Evolutionary conservation across 2,329 filamentous ascomycete genomes (phyloP).

Genomic region (Arthrobotrys sinensis): DNA sequence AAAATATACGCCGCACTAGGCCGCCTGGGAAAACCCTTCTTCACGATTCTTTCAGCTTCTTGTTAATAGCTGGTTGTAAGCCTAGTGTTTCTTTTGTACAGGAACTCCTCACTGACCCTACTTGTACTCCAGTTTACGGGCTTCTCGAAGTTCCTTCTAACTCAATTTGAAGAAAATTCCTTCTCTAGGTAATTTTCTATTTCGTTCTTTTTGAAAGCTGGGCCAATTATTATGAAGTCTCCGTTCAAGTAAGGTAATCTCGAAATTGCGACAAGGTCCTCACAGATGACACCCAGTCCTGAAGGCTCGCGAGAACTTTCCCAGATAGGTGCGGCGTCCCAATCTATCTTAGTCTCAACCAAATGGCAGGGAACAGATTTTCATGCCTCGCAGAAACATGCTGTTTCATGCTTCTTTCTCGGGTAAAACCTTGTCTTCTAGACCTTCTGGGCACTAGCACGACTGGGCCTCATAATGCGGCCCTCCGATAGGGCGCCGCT

Average conservation of each 20-base stretch:
- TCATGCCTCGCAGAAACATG: constrained; percentile 12
- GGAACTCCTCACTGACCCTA: neutral
- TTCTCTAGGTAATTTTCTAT: constrained; percentile 6
- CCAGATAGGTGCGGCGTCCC: neutral
- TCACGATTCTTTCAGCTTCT: constrained; percentile 6
- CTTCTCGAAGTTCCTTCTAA: neutral
- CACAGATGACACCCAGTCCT: constrained; percentile 3
- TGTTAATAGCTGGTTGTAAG: neutral
- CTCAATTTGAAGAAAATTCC: neutral
- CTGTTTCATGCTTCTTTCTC: constrained; percentile 17
- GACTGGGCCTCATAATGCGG: constrained; percentile 45
- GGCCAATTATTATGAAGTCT: constrained; percentile 4
- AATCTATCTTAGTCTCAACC: neutral
- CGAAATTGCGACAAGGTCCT: neutral
- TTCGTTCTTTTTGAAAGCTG: neutral
- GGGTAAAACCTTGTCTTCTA: constrained; percentile 26
- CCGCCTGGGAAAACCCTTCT: neutral
- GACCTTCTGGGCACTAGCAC: constrained; percentile 16
- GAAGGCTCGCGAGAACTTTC: constrained; percentile 1
- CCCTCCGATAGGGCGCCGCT: constrained; percentile 37
- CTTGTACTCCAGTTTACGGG: neutral
- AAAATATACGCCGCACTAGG: constrained; percentile 21
- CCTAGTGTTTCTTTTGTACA: neutral
- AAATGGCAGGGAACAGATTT: constrained; percentile 18
- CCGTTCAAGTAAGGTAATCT: neutral